Base-by-base conservation (phyloP, 2,329 filamentous ascomycete species). In the Monosporascus sp. region DNA sequence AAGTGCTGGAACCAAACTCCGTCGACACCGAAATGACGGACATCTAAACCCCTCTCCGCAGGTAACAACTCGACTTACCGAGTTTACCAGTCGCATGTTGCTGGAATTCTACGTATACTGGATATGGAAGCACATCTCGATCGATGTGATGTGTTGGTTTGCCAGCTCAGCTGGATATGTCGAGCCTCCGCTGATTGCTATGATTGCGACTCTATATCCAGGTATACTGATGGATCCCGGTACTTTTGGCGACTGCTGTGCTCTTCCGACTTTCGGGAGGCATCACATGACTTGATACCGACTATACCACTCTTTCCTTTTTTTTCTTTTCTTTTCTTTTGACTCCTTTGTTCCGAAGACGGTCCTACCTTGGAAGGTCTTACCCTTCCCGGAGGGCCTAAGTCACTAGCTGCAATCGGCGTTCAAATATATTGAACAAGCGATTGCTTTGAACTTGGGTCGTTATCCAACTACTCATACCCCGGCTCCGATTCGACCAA, bases 21-120 rank as follows among this genome's bases (percentile, higher is more conserved):
- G 58, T 69, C 38, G 81, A 84, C 58, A 81, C 79, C 5, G 80
- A 82, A 65, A 85, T 85, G 81, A 82, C 73, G 17, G 81, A 82
- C 60, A 79, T 80, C 50, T 83, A 61, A 72, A 70, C 56, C 44
- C 41, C 39, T 50, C 36, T 51, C 50, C 55, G 36, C 44, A 55
- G 48, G 47, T 46, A 50, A 58, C 56, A 46, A 53, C 58, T 55
- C 52, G 58, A 57, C 51, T 55, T 59, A 56, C 56, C 49, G 51
- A 52, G 51, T 54, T 60, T 54, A 50, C 54, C 50, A 49, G 39
- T 57, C 54, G 49, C 56, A 64, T 62, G 58, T 65, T 65, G 64
- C 62, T 68, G 54, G 49, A 63, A 65, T 60, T 66, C 62, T 55
- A 49, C 49, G 54, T 54, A 50, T 51, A 60, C 62, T 63, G 63